A percentile compares a stretch with the other conserved stretches of the same genome.
Conservation (phyloP, 805 yeast genomes). For the Ogataea henricii region DNA sequence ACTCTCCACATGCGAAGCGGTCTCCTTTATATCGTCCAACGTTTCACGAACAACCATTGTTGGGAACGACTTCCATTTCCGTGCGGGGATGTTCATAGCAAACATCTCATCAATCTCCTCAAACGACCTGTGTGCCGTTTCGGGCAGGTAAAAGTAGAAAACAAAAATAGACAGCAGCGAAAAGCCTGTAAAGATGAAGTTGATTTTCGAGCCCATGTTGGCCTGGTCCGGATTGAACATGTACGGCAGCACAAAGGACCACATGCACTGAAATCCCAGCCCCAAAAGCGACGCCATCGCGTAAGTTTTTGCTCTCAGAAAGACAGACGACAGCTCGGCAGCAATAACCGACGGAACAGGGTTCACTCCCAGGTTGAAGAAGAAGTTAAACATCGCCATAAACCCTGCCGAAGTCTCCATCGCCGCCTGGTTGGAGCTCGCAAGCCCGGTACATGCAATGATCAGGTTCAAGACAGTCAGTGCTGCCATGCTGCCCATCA, state of each 20-base stretch:
- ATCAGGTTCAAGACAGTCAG: conserved; percentile 26
- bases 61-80: conserved; percentile 31
- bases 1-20: not conserved
- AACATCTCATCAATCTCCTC: conserved; percentile 63
- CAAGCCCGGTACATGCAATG: conserved; percentile 31
- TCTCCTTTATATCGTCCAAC: not conserved
- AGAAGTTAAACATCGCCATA: conserved; percentile 26
- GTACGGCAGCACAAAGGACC: conserved; percentile 46
- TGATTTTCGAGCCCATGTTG: conserved; percentile 52
- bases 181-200: conserved; percentile 47
- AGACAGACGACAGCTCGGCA: conserved; percentile 43
- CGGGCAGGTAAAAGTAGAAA: conserved; percentile 58
- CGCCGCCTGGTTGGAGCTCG: conserved; percentile 22
- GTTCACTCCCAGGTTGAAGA: conserved; percentile 35
- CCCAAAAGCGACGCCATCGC: conserved; percentile 37
- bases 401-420: conserved; percentile 33
- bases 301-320: conserved; percentile 43
- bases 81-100: conserved; percentile 33
- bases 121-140: conserved; percentile 57
- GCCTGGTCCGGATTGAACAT: conserved; percentile 50
- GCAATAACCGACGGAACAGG: conserved; percentile 32
- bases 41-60: not conserved
- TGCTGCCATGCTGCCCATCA: conserved; percentile 31
- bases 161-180: conserved; percentile 38
- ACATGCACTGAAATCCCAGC: conserved; percentile 36